Evolutionary conservation across 192 early-diverging fungal species (phyloP).

Genomic region (Glomus cerebriforme): DNA sequence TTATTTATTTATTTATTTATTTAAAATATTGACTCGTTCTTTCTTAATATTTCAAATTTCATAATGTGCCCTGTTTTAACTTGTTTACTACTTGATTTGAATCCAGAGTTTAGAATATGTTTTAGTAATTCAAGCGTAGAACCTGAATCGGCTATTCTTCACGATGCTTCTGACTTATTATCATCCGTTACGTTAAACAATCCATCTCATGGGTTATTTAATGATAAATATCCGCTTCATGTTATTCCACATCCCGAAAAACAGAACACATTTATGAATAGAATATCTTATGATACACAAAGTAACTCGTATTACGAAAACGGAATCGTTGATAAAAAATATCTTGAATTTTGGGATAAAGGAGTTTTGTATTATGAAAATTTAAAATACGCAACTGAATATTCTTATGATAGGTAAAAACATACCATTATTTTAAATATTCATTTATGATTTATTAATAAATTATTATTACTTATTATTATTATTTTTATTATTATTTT

Average conservation of each 20-base stretch:
- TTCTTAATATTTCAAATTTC: too few species aligned
- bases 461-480: too few species aligned
- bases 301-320: not conserved
- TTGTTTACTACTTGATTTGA: too few species aligned
- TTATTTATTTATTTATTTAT: too few species aligned
- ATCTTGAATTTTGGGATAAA: not conserved
- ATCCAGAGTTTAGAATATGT: not conserved
- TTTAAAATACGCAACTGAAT: not conserved
- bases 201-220: not conserved
- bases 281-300: not conserved
- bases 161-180: not conserved
- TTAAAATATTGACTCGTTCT: too few species aligned
- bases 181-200: not conserved
- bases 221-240: not conserved
- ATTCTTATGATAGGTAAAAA: not conserved
- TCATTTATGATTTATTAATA: too few species aligned
- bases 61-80: too few species aligned
- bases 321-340: not conserved
- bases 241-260: not conserved
- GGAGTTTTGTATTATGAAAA: not conserved
- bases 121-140: not conserved
- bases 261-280: not conserved
- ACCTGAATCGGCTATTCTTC: not conserved
- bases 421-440: too few species aligned
- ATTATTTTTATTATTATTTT: too few species aligned